Conservation (phyloP, 2,329 filamentous ascomycete genomes). For the Neophaeococcomyces mojaviensis region DNA sequence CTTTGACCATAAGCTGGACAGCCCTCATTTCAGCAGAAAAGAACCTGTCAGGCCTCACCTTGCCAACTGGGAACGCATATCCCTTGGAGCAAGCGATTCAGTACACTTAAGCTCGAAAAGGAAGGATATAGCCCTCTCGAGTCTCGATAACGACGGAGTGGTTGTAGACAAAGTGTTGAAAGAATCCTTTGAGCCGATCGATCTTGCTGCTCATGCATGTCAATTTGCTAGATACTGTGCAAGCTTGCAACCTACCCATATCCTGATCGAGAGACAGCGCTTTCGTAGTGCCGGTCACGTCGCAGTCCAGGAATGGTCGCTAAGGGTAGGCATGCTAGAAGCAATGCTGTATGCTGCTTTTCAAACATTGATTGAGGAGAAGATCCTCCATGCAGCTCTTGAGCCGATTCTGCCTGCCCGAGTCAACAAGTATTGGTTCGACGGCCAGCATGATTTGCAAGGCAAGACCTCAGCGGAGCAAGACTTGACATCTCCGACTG, state of each 20-base stretch:
- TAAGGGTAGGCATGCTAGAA: constrained; percentile 74
- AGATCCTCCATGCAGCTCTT: constrained; percentile 37
- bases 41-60: background rate
- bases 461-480: constrained; percentile 57
- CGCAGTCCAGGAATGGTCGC: constrained; percentile 71
- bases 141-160: background rate
- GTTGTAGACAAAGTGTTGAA: constrained; percentile 17
- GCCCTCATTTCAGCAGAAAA: background rate
- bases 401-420: constrained; percentile 46
- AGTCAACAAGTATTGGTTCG: constrained; percentile 51
- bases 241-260: constrained; percentile 54
- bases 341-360: constrained; percentile 70
- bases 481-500: constrained; percentile 20
- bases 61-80: background rate
- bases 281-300: constrained; percentile 57
- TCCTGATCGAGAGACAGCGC: constrained; percentile 63
- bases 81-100: background rate
- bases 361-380: constrained; percentile 44
- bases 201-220: constrained; percentile 51
- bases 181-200: constrained; percentile 46
- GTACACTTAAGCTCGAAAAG: background rate
- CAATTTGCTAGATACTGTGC: constrained; percentile 38
- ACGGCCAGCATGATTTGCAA: constrained; percentile 33
- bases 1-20: constrained; percentile 28
- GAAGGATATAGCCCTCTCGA: too few species aligned